Percentiles rank a stretch among this genome's conserved stretches.
phyloP scores from a whole-genome alignment of 805 yeast genomes.

The Zygosaccharomyces bailii region DNA sequence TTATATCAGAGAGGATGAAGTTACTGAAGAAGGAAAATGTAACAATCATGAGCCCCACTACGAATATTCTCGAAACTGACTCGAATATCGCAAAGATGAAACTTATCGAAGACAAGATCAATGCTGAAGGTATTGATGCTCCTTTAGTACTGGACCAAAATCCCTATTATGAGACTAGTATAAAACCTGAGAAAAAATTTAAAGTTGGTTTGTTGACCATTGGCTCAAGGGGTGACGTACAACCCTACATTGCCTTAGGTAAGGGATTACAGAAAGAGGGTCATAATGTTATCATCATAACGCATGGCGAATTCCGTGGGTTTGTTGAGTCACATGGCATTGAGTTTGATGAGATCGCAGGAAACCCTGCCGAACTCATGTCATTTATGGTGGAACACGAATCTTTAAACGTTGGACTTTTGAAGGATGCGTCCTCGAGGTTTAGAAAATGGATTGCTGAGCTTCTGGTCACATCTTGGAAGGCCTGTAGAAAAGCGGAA shows the following conservation, averaged over 20 bases:
- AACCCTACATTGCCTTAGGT: conserved; percentile 90
- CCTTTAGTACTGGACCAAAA: conserved; percentile 69
- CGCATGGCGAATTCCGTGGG: conserved; percentile 74
- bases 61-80: conserved; percentile 21
- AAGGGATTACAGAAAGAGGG: conserved; percentile 77
- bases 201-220: conserved; percentile 74
- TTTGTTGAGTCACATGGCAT: conserved; percentile 72
- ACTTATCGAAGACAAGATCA: conserved; percentile 64
- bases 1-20: conserved; percentile 52
- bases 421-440: conserved; percentile 76
- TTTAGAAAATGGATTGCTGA: conserved; percentile 83
- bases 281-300: conserved; percentile 77
- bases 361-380: conserved; percentile 91
- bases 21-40: conserved; percentile 26
- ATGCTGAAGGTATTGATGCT: conserved; percentile 57
- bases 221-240: conserved; percentile 96
- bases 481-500: conserved; percentile 66
- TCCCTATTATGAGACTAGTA: conserved; percentile 49
- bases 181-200: conserved; percentile 52
- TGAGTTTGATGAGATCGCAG: conserved; percentile 73
- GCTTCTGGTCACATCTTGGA: conserved; percentile 71
- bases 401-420: conserved; percentile 73
- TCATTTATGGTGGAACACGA: conserved; percentile 90
- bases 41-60: conserved; percentile 7
- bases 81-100: conserved; percentile 56